These are phyloP conservation scores for Chrysoporthe deuterocubensis DNA, from an alignment of 2,329 filamentous ascomycete species.

Conservation along the genomic window DNA sequence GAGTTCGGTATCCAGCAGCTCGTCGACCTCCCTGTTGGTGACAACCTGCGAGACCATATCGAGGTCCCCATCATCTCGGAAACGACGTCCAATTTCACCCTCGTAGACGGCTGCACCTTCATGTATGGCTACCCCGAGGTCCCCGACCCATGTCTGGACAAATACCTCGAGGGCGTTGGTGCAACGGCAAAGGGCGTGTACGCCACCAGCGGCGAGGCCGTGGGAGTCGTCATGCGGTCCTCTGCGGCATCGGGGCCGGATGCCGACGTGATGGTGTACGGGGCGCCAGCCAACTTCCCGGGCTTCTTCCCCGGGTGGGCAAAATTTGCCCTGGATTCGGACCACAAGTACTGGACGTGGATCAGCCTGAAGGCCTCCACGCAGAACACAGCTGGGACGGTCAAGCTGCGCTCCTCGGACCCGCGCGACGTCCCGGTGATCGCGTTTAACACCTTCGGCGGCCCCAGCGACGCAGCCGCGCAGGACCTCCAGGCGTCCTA, in stretches of 20 bases:
- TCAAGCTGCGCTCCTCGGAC: conserved; percentile 63
- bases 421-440: conserved; percentile 68
- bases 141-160: conserved; percentile 40
- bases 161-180: conserved; percentile 31
- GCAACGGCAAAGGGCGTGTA: conserved; percentile 37
- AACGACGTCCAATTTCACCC: conserved; percentile 42
- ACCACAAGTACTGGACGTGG: conserved; percentile 48
- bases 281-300: conserved; percentile 44
- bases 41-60: conserved; percentile 63
- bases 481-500: conserved; percentile 57
- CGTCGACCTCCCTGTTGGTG: conserved; percentile 60
- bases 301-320: conserved; percentile 47
- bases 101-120: conserved; percentile 42
- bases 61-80: conserved; percentile 51
- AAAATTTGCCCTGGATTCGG: conserved; percentile 35
- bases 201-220: conserved; percentile 40
- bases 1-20: conserved; percentile 48
- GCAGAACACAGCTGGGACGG: conserved; percentile 64
- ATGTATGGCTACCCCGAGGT: conserved; percentile 35
- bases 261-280: conserved; percentile 42
- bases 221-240: conserved; percentile 37
- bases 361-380: conserved; percentile 65
- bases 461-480: conserved; percentile 50
- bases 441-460: conserved; percentile 64
- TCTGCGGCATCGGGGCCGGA: conserved; percentile 35